Conservation (phyloP, 129 eudicot genomes). For the Pseudognaphalium luteoalbum region DNA sequence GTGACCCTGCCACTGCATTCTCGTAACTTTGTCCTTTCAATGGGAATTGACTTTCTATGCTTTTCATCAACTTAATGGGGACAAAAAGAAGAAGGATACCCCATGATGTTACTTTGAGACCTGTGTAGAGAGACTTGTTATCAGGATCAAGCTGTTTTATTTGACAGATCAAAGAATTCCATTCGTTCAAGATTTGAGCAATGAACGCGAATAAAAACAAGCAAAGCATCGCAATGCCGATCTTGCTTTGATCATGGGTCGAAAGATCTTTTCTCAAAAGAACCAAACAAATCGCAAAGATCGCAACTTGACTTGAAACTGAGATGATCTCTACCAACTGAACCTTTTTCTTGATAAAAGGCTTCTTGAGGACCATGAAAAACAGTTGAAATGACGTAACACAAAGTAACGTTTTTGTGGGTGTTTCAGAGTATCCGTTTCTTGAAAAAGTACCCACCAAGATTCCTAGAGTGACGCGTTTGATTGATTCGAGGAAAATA, state of each 20-base stretch:
- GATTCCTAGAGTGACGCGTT: conserved; percentile 69
- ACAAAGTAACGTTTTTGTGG: conserved; percentile 55
- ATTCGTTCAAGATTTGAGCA: conserved; percentile 65
- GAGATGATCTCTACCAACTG: conserved; percentile 87
- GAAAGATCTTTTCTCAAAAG: conserved; percentile 50
- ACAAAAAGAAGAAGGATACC: conserved; percentile 62
- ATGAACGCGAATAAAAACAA: conserved; percentile 54
- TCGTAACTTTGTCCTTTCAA: conserved; percentile 13
- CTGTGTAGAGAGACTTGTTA: conserved; percentile 44
- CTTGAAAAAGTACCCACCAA: conserved; percentile 61
- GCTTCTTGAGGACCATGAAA: conserved; percentile 90
- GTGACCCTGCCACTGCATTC: conserved; percentile 25
- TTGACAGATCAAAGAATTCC: conserved; percentile 76
- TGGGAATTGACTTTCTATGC: conserved; percentile 37
- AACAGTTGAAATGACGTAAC: conserved; percentile 82
- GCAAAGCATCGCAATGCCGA: conserved; percentile 62
- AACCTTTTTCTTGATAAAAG: conserved; percentile 82
- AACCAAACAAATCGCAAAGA: conserved; percentile 57
- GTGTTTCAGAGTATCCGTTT: conserved; percentile 51
- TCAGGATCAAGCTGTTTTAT: conserved; percentile 59
- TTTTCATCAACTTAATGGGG: conserved; percentile 52
- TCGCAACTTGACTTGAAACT: conserved; percentile 58
- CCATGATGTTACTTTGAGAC: conserved; percentile 58
- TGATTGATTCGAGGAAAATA: conserved; percentile 67
- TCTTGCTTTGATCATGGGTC: conserved; percentile 36